Percentiles rank a stretch among this genome's conserved stretches.
Evolutionary conservation across 139 green algal species (phyloP).

Genomic region (Spirogloea muscicola): DNA sequence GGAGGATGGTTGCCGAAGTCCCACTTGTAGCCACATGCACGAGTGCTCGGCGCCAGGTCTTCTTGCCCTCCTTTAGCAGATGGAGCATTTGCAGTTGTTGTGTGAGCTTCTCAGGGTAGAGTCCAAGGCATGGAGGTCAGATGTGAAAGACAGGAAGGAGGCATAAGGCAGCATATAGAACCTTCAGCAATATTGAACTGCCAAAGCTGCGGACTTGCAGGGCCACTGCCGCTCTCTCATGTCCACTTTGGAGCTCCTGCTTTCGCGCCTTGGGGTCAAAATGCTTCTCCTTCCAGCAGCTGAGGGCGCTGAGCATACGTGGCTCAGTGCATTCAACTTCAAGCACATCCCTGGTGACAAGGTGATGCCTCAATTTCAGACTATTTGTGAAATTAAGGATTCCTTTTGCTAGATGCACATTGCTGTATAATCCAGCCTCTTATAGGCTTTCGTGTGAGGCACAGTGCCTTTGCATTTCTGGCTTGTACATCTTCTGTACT

Average conservation of each 20-base stretch:
- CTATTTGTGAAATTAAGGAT: too few relatives aligned
- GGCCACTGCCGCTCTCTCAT: slow-evolving; percentile 69
- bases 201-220: neutral
- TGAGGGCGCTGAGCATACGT: slow-evolving; percentile 32
- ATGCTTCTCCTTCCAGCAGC: slow-evolving; percentile 37
- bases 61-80: neutral
- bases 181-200: neutral
- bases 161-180: neutral
- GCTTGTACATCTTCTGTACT: too few relatives aligned
- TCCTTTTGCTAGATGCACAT: too few relatives aligned
- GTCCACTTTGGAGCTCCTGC: slow-evolving; percentile 49
- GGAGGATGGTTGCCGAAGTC: slow-evolving; percentile 76
- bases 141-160: neutral
- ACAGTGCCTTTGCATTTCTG: too few relatives aligned
- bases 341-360: slow-evolving; percentile 8
- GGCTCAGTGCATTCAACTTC: slow-evolving; percentile 40
- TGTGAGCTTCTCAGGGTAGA: neutral
- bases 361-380: too few relatives aligned
- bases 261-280: slow-evolving; percentile 49
- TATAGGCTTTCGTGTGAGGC: too few relatives aligned
- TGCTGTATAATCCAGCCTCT: too few relatives aligned
- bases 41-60: slow-evolving; percentile 57
- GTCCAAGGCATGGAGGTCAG: neutral
- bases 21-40: slow-evolving; percentile 78
- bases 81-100: neutral